Evolutionary conservation across 257 asterid genomes (phyloP).

Genomic region (Lithospermum erythrorhizon): DNA sequence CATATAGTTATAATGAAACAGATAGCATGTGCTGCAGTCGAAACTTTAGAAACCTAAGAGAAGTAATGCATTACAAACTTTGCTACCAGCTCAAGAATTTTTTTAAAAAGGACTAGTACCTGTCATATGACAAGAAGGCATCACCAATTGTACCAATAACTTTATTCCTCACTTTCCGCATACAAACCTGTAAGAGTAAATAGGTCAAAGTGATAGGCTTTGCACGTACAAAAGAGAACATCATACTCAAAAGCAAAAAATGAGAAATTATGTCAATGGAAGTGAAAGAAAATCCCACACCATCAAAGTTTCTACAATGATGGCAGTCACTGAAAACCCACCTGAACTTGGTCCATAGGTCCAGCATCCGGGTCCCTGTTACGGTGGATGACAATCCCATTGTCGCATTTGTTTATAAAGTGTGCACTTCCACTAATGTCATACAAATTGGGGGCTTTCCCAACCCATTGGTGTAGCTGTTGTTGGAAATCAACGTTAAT

Average conservation of each 20-base stretch:
- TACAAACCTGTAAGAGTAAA: conserved; percentile 54
- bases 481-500: conserved; percentile 14
- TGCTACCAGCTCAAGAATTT: no score
- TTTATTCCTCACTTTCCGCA: conserved; percentile 89
- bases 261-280: not conserved
- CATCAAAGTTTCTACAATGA: no score
- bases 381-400: conserved; percentile 89
- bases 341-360: conserved; percentile 80
- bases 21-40: no score
- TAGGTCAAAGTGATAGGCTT: not conserved
- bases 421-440: conserved; percentile 99
- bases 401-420: conserved; percentile 93
- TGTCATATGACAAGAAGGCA: conserved; percentile 59
- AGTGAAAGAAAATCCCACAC: no score
- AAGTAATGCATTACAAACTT: no score
- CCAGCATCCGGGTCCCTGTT: conserved; percentile 82
- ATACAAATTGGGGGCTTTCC: conserved; percentile 76
- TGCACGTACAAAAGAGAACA: not conserved
- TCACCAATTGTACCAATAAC: conserved; percentile 89
- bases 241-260: no score
- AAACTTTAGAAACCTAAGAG: no score
- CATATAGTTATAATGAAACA: no score
- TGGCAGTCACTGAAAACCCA: conserved; percentile 16
- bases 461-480: conserved; percentile 80
- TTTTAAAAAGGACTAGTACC: conserved; percentile 26